phyloP scores from a whole-genome alignment of 306 rosid species.

The Leucaena leucocephala region DNA sequence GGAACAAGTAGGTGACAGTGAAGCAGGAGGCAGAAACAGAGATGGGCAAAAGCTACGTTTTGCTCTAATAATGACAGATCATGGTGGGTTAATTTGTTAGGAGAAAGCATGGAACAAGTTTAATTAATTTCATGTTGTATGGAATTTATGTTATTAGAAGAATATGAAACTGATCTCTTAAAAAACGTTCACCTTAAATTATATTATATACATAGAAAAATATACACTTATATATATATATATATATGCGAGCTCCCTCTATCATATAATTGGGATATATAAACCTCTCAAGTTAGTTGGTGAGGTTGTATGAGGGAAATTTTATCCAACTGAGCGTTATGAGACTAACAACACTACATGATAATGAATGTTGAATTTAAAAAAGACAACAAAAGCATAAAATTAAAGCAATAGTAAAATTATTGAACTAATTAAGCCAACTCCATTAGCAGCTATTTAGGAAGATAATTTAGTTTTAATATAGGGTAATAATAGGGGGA shows the following conservation, averaged over 20 bases:
- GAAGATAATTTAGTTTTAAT: no score
- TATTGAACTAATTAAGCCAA: no score
- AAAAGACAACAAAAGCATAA: no score
- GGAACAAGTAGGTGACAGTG: background rate
- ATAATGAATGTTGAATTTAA: no score
- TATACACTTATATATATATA: no score
- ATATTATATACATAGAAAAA: background rate
- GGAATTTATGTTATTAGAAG: background rate
- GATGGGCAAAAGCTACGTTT: background rate
- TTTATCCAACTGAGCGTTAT: no score
- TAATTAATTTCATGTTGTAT: background rate
- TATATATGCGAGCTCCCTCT: background rate
- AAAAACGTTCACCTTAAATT: background rate
- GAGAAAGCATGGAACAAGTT: background rate
- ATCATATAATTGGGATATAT: background rate
- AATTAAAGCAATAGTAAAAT: no score
- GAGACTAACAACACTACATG: no score
- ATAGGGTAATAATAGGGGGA: no score
- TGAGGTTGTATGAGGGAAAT: background rate
- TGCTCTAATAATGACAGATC: background rate
- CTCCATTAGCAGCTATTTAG: no score
- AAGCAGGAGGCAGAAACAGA: background rate
- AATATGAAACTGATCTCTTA: background rate
- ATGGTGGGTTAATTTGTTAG: background rate
- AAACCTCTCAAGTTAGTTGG: background rate